Percentiles rank a stretch among this genome's conserved stretches.
These are phyloP conservation scores for Marsdenia floribunda DNA, from an alignment of 257 asterid species.

Conservation along the genomic window DNA sequence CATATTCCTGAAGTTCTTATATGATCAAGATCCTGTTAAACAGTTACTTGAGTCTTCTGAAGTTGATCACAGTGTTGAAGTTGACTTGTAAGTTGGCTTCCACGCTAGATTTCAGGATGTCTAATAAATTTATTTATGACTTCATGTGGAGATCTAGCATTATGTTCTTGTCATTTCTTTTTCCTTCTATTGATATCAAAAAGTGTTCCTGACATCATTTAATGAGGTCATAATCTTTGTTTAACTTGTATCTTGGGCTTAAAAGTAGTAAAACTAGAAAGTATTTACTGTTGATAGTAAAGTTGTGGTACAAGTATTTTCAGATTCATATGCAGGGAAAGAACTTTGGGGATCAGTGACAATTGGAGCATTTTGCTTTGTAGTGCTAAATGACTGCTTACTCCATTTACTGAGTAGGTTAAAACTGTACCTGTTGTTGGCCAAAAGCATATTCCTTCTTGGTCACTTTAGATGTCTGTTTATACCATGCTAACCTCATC, in stretches of 20 bases:
- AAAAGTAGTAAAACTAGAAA: not conserved
- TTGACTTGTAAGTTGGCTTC: slow-evolving; percentile 63
- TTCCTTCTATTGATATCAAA: not conserved
- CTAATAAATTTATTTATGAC: not conserved
- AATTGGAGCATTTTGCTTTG: not conserved
- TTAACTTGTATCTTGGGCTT: not conserved
- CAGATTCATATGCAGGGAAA: not conserved
- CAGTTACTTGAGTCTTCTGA: slow-evolving; percentile 65
- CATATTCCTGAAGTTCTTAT: slow-evolving; percentile 77
- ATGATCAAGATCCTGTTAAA: slow-evolving; percentile 87
- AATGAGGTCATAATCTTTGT: not conserved
- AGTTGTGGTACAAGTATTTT: not conserved
- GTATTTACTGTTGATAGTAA: not conserved
- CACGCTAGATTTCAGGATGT: not conserved
- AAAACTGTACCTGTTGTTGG: not conserved
- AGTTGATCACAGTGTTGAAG: slow-evolving; percentile 42
- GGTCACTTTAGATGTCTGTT: not conserved
- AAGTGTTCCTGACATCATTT: not conserved
- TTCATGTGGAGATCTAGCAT: not conserved
- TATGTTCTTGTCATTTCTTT: not conserved
- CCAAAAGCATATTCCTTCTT: not conserved
- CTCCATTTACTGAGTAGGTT: not conserved
- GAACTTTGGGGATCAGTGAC: not conserved
- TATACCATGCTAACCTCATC: not conserved
- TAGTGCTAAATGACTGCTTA: not conserved